Evolutionary conservation across 2,329 filamentous ascomycete species (phyloP), one percentile per base, ranked within the genome.

Genomic region (Rhynchosporium secalis): DNA sequence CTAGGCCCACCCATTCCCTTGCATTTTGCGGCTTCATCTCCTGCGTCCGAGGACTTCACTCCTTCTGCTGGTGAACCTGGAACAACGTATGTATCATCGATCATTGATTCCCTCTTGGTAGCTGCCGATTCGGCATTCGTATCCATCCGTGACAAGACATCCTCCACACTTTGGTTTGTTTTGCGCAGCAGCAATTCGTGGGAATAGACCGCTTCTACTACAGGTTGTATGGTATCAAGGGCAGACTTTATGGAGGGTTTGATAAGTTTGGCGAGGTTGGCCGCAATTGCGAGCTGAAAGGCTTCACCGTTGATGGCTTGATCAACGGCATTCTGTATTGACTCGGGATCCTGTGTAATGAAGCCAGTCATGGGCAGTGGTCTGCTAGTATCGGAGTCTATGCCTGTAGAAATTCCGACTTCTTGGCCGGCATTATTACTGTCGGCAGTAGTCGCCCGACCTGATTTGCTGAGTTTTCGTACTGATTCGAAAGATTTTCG

Each of bases 131-230:
- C 68, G 13, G 61, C 48, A 52, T 60, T 64, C 12, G 67, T 62
- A 51, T 72, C 71, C 52, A 72, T 46, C 38, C 67, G 61, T 38
- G 62, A 43, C 52, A 74, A 58, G 28, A 73, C 61, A 64, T 71
- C 63, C 47, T 73, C 72, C 58, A 74, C 69, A 48, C 72, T 72
- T 26, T 54, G 62, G 57, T 72, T 73, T 26, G 71, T 72, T 61
- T 72, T 71, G 60, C 71, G 61, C 45, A 73, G 59, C 8, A 74
- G 62, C 12, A 72, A 45, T 54, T 74, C 71, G 62, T 74, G 72
- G 3, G 65, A 61, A 51, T 73, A 72, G n/a, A 74, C 72, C 3
- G 72, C 69, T 63, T 74, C 71, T 15, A 74, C 71, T 31, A 74
- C 63, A 9, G 72, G 72, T 40, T 74, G 72, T 33, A 74, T 68